Conservation (phyloP, 2,329 filamentous ascomycete species). For the Colletotrichum tropicale region DNA sequence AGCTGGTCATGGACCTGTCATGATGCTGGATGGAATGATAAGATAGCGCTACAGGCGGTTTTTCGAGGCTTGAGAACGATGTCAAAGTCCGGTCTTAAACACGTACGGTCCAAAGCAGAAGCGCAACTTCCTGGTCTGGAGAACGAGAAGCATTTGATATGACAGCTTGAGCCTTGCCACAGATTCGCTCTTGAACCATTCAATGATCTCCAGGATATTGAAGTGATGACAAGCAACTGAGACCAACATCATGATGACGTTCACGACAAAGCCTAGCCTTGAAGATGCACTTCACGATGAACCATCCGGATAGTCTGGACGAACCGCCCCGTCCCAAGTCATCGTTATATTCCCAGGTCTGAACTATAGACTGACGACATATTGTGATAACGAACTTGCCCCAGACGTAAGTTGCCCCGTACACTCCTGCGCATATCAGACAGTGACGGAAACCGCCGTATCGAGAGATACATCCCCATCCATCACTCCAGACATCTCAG, state of each 20-base stretch:
- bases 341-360: neutral
- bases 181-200: neutral
- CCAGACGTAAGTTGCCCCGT: neutral
- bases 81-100: neutral
- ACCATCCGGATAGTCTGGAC: neutral
- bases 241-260: neutral
- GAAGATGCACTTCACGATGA: neutral
- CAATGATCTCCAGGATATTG: neutral
- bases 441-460: neutral
- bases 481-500: neutral
- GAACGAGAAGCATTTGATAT: neutral
- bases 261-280: neutral
- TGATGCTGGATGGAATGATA: neutral
- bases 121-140: rapidly evolving
- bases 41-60: neutral
- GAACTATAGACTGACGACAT: neutral
- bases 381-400: neutral
- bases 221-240: neutral
- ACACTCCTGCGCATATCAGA: neutral
- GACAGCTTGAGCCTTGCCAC: neutral
- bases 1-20: neutral
- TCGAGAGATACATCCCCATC: neutral
- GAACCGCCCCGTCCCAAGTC: neutral
- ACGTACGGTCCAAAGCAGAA: neutral
- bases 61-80: neutral